Conservation (phyloP, 2,329 filamentous ascomycete genomes). For the Colletotrichum phormii region DNA sequence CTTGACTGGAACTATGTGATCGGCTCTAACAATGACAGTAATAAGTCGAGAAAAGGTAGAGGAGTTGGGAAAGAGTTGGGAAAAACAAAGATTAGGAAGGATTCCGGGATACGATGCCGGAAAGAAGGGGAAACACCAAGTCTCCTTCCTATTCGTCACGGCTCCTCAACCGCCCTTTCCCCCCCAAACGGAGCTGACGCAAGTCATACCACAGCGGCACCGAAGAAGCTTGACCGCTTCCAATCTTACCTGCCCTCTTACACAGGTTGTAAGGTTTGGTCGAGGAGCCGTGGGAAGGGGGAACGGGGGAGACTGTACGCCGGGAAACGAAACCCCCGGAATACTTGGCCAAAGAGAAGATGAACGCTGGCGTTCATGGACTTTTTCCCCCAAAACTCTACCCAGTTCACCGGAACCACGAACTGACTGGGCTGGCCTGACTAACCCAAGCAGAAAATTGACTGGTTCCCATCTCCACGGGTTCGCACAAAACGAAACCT, state of each 20-base stretch:
- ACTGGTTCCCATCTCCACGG: not conserved
- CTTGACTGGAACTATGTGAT: too few species aligned
- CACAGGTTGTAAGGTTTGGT: not conserved
- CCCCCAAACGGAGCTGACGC: not conserved
- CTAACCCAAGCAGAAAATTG: too few species aligned
- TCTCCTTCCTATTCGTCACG: not conserved
- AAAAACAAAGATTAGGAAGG: not conserved
- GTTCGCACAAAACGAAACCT: not conserved
- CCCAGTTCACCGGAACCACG: not conserved
- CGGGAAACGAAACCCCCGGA: too few species aligned
- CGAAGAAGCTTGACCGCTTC: not conserved
- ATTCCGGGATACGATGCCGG: not conserved
- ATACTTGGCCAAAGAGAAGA: too few species aligned
- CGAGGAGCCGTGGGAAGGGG: too few species aligned
- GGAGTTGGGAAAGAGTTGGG: not conserved
- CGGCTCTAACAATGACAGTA: too few species aligned
- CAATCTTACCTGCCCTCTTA: not conserved
- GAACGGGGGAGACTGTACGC: too few species aligned
- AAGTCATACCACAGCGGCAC: not conserved
- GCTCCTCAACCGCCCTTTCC: not conserved
- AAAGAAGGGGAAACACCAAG: not conserved
- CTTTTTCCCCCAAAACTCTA: not conserved
- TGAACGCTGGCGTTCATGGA: too few species aligned
- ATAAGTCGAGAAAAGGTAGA: not conserved
- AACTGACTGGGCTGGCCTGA: not conserved